These are phyloP conservation scores for Chaetomium tenue DNA, from an alignment of 495 filamentous ascomycete species.

Conservation along the genomic window DNA sequence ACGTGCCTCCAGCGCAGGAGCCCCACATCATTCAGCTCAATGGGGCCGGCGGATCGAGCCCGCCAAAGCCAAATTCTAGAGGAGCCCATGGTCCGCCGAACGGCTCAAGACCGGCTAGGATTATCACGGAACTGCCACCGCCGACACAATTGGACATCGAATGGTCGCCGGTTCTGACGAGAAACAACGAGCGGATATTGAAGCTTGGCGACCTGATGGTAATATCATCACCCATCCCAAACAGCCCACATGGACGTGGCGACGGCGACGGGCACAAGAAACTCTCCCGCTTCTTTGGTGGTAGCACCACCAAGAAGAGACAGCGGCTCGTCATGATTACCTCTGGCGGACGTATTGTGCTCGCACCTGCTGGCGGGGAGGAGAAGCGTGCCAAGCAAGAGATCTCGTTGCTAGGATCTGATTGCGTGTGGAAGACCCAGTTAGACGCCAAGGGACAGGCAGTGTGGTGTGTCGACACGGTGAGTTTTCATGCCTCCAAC, in stretches of 20 bases:
- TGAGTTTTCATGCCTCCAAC: slow-evolving; percentile 49
- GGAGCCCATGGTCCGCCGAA: slow-evolving; percentile 37
- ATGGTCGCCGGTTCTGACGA: slow-evolving; percentile 94
- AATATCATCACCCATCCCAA: slow-evolving; percentile 70
- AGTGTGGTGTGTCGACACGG: slow-evolving; percentile 91
- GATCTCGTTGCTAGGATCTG: slow-evolving; percentile 70
- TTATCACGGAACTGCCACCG: slow-evolving; percentile 93
- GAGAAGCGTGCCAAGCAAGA: slow-evolving; percentile 95
- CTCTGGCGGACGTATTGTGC: slow-evolving; percentile 79
- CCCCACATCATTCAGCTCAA: slow-evolving; percentile 77
- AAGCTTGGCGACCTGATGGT: slow-evolving; percentile 91
- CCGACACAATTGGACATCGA: slow-evolving; percentile 97
- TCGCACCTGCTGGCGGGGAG: slow-evolving; percentile 90
- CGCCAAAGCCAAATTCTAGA: slow-evolving; percentile 51
- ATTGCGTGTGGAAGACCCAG: slow-evolving; percentile 72
- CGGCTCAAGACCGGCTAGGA: slow-evolving; percentile 64
- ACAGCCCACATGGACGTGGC: slow-evolving; percentile 59
- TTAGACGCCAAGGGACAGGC: slow-evolving; percentile 78
- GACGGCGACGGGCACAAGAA: slow-evolving; percentile 66
- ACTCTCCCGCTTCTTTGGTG: slow-evolving; percentile 87
- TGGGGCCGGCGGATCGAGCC: slow-evolving; percentile 43
- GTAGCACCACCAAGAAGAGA: slow-evolving; percentile 84
- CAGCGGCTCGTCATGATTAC: slow-evolving; percentile 96
- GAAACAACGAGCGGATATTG: slow-evolving; percentile 87
- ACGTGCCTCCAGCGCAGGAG: slow-evolving; percentile 75